Evolutionary conservation across 345 rosid genomes (phyloP), one percentile per base, ranked within the genome.

Genomic region (Triadica sebifera): DNA sequence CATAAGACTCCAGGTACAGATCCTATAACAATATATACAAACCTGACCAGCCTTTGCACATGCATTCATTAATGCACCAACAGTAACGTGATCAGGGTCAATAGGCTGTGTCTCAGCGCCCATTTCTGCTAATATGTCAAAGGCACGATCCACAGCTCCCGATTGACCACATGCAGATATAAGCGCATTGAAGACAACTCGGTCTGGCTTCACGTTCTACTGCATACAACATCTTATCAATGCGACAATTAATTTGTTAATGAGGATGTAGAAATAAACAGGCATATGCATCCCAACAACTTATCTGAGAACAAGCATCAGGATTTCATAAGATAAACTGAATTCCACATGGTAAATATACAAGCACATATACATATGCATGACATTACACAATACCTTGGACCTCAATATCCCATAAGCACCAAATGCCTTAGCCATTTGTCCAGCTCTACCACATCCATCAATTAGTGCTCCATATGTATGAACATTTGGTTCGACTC

Each of bases 121-220:
- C 97, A 94, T 94, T 86, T 94, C 98, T 72, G 98, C 89, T 81
- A 94, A 89, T 70, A 92, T 97, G 80, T 94, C 98, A 74, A 94
- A 94, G 77, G 98, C 98, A 75, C 97, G 97, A 83, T 92, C 95
- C 63, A 92, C 98, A 71, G 97, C 98, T 85, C 97, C 97, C 43
- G 92, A 82, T 80, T 92, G 89, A 77, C 95, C 98, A 80, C 98
- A 94, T 74, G 98, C 98, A 64, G 93, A 87, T 65, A 94, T 94
- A 81, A 94, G 97, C 68, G 97, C 97, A 82, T 94, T 94, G 85
- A 92, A 94, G 67, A 94, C 89, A 84, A 94, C 98, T 84, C 92
- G 93, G 86, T 94, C 98, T 83, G 97, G 97, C 89, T 92, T 86
- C 87, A 94, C 96, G 41, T 92, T 92, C 98, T 94, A 92, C 97